Percentiles rank a stretch among this genome's conserved stretches.
These are phyloP conservation scores for Trichoderma sp. DNA, from an alignment of 2,329 filamentous ascomycete genomes.

Conservation along the genomic window DNA sequence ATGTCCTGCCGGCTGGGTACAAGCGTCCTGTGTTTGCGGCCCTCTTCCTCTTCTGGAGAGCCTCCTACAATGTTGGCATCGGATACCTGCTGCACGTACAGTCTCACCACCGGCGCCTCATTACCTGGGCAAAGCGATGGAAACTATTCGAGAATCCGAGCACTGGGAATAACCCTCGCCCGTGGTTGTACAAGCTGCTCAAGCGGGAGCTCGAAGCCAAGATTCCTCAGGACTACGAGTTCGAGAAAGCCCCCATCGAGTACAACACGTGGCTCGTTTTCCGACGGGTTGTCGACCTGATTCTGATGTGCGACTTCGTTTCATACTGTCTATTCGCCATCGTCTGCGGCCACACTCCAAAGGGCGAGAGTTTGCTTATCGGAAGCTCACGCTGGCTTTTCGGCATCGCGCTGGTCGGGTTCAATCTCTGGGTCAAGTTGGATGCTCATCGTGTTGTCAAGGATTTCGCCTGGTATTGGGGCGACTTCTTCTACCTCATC, in stretches of 20 bases:
- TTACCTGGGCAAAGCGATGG: constrained; percentile 84
- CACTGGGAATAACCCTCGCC: constrained; percentile 79
- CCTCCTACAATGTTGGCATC: constrained; percentile 91
- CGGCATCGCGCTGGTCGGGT: constrained; percentile 78
- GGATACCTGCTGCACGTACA: constrained; percentile 86
- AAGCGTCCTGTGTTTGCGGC: constrained; percentile 78
- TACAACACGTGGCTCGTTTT: constrained; percentile 99
- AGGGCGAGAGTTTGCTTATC: constrained; percentile 69
- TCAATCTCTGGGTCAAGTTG: constrained; percentile 98
- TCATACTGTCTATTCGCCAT: constrained; percentile 96
- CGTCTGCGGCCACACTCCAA: constrained; percentile 77
- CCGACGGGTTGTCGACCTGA: constrained; percentile 90
- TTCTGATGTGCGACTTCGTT: constrained; percentile 97
- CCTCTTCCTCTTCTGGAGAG: constrained; percentile 89
- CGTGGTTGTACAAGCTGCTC: constrained; percentile 78
- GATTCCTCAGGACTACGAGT: constrained; percentile 89
- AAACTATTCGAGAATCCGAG: constrained; percentile 83
- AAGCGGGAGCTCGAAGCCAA: constrained; percentile 93
- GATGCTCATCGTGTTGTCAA: constrained; percentile 98
- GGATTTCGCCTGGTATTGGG: constrained; percentile 99
- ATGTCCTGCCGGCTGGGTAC: constrained; percentile 67
- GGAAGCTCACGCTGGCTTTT: constrained; percentile 74
- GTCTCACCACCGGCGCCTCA: constrained; percentile 82
- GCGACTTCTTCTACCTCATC: constrained; percentile 98
- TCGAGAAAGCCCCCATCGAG: constrained; percentile 90